Conservation (phyloP, 2,329 filamentous ascomycete genomes). For the Aureobasidium sp. region DNA sequence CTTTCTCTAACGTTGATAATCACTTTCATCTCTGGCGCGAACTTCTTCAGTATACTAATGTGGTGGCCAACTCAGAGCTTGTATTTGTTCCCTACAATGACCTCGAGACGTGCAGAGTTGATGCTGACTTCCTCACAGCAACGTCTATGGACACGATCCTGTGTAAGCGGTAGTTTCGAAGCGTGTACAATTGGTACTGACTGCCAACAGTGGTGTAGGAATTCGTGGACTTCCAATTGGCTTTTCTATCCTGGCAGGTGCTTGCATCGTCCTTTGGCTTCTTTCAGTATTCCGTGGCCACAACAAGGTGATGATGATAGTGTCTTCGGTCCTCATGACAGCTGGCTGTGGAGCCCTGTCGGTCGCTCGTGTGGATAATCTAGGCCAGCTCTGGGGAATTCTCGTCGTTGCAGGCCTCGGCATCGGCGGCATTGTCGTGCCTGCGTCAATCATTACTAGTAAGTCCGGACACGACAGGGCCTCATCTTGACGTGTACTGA, state of each 20-base stretch:
- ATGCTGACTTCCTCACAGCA: conserved; percentile 25
- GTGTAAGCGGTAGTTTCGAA: conserved; percentile 24
- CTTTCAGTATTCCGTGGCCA: conserved; percentile 52
- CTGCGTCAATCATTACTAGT: conserved; percentile 54
- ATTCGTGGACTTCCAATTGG: conserved; percentile 58
- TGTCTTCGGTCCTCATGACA: conserved; percentile 57
- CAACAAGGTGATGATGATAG: conserved; percentile 54
- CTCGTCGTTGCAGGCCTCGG: conserved; percentile 57
- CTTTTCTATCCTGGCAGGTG: conserved; percentile 56
- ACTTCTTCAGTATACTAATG: conserved; percentile 36
- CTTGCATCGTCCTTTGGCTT: conserved; percentile 51
- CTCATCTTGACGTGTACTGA: not conserved
- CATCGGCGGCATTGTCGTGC: conserved; percentile 61
- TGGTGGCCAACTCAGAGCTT: conserved; percentile 60
- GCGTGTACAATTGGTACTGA: not conserved
- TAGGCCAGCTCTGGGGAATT: conserved; percentile 46
- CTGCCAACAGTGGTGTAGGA: conserved; percentile 42
- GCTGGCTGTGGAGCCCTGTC: conserved; percentile 38
- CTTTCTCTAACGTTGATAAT: conserved; percentile 33
- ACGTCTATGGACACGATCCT: conserved; percentile 59
- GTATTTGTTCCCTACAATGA: not conserved
- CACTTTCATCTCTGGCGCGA: conserved; percentile 34
- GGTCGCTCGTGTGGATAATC: conserved; percentile 25
- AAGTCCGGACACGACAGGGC: conserved; percentile 6
- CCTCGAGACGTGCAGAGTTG: not conserved